These are phyloP conservation scores for Verbena officinalis DNA, from an alignment of 257 asterid genomes.

Conservation along the genomic window DNA sequence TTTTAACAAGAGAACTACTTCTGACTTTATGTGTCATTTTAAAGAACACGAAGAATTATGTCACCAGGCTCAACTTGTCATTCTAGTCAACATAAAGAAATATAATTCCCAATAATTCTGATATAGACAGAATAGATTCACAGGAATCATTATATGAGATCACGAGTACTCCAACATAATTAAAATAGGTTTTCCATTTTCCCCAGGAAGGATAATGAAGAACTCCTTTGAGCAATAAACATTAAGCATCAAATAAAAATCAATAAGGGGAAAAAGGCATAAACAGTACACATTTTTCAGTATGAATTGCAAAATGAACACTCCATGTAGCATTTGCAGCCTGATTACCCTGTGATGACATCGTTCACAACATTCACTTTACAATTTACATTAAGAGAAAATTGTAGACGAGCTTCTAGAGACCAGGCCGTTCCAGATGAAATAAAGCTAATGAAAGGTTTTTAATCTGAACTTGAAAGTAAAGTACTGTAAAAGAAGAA, in stretches of 20 bases:
- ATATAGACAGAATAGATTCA: conserved; percentile 11
- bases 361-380: conserved; percentile 11
- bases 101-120: background rate
- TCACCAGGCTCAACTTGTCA: background rate
- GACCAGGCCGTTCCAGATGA: conserved; percentile 6
- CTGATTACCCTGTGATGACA: conserved; percentile 4
- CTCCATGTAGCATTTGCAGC: conserved; percentile 6
- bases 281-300: background rate
- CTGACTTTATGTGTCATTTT: background rate
- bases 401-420: background rate
- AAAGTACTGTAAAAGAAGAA: conserved; percentile 6
- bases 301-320: conserved; percentile 14
- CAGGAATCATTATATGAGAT: background rate
- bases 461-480: background rate
- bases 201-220: background rate
- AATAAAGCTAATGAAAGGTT: conserved; percentile 9
- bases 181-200: background rate
- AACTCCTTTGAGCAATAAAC: background rate
- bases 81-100: conserved; percentile 3
- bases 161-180: conserved; percentile 9
- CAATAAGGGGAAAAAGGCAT: background rate
- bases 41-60: background rate
- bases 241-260: conserved; percentile 3
- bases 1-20: background rate
- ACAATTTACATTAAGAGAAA: background rate